Evolutionary conservation across 2,329 filamentous ascomycete genomes (phyloP).

Genomic region (Pseudopithomyces chartarum): DNA sequence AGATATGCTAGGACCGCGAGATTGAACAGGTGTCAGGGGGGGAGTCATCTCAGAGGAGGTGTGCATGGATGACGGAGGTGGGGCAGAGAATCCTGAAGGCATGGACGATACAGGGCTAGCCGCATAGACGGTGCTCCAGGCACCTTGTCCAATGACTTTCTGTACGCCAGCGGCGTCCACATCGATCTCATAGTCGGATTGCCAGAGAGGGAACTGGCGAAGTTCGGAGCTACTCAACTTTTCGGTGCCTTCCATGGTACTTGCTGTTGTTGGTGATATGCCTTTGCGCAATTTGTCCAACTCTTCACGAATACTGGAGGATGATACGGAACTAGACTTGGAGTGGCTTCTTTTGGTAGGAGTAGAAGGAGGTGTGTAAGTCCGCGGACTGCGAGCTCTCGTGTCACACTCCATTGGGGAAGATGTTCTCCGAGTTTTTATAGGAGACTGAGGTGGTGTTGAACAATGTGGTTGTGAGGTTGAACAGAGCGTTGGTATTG

Average conservation of each 20-base stretch:
- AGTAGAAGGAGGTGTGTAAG: constrained; percentile 34
- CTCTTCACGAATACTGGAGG: constrained; percentile 18
- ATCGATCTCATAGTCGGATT: constrained; percentile 34
- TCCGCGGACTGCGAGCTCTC: not conserved
- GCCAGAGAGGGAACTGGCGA: constrained; percentile 27
- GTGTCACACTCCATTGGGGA: constrained; percentile 21
- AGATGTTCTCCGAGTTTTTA: constrained; percentile 24
- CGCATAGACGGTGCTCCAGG: constrained; percentile 46
- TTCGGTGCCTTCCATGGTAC: constrained; percentile 21
- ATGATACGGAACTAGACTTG: constrained; percentile 23
- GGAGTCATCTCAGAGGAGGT: constrained; percentile 22
- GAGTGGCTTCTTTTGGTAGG: constrained; percentile 29
- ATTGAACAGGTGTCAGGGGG: constrained; percentile 34
- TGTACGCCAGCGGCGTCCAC: constrained; percentile 28
- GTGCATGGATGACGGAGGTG: constrained; percentile 6
- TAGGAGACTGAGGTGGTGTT: constrained; percentile 30
- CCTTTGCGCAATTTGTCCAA: constrained; percentile 25
- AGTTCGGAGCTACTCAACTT: constrained; percentile 28
- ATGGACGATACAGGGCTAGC: constrained; percentile 30
- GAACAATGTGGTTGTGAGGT: constrained; percentile 19
- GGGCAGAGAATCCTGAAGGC: not conserved
- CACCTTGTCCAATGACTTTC: constrained; percentile 37
- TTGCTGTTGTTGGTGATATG: constrained; percentile 25
- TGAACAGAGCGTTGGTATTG: constrained; percentile 28
- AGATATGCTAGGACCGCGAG: constrained; percentile 21